Conservation (phyloP, 805 yeast genomes). For the Nakazawaea populi region DNA sequence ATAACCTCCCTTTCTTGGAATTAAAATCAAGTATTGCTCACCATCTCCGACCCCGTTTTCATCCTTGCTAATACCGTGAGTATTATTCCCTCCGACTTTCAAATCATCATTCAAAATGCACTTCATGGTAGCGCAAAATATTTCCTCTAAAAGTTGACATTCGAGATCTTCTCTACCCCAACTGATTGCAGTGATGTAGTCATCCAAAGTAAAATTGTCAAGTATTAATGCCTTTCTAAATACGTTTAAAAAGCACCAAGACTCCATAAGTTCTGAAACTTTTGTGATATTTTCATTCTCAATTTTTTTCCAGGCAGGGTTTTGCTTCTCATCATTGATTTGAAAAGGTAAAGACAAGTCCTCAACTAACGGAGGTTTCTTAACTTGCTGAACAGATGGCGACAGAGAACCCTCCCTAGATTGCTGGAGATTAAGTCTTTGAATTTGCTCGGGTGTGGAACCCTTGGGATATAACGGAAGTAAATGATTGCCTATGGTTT, state of each 20-base stretch:
- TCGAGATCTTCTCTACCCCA: conserved; percentile 39
- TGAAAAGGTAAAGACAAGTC: conserved; percentile 26
- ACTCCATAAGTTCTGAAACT: conserved; percentile 47
- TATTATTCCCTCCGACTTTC: conserved; percentile 22
- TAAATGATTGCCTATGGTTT: conserved; percentile 1
- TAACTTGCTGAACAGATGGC: neutral
- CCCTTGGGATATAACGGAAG: conserved; percentile 7
- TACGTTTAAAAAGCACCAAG: conserved; percentile 72
- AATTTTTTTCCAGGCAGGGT: conserved; percentile 21
- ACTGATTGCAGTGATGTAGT: conserved; percentile 52
- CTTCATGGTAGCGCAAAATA: conserved; percentile 60
- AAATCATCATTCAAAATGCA: conserved; percentile 42
- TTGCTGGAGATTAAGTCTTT: neutral
- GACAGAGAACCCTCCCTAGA: neutral
- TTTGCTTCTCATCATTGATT: conserved; percentile 12
- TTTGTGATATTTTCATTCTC: conserved; percentile 15
- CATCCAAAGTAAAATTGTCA: conserved; percentile 80
- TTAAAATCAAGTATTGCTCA: conserved; percentile 9
- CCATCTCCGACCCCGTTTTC: conserved; percentile 13
- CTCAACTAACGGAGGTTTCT: conserved; percentile 15
- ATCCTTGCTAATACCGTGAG: conserved; percentile 14
- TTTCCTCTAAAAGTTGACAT: conserved; percentile 54
- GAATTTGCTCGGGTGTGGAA: conserved; percentile 5
- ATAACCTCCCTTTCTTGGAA: conserved; percentile 13
- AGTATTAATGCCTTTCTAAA: conserved; percentile 58